Evolutionary conservation across 1,284 basidiomycete genomes (phyloP).

Genomic region (Irpex sp.): DNA sequence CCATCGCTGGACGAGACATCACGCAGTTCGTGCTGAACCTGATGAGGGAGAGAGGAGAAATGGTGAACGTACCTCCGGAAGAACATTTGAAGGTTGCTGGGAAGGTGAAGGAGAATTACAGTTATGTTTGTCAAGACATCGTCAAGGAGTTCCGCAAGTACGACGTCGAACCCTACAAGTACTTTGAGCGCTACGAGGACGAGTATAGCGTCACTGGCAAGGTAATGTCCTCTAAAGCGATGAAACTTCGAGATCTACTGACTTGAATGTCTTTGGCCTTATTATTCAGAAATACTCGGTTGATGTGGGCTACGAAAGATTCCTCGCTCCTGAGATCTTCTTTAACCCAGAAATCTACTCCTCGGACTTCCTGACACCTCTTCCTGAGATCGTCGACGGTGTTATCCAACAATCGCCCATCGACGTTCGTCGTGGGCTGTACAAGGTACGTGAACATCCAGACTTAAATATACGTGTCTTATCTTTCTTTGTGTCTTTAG

Average conservation of each 20-base stretch:
- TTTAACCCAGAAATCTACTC: slow-evolving; percentile 99
- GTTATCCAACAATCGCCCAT: slow-evolving; percentile 97
- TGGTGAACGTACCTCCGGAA: slow-evolving; percentile 88
- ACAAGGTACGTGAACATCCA: slow-evolving; percentile 63
- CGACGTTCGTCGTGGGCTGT: slow-evolving; percentile 89
- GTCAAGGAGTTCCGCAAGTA: slow-evolving; percentile 99
- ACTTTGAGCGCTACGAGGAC: slow-evolving; percentile 93
- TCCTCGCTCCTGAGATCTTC: slow-evolving; percentile 98
- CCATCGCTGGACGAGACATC: slow-evolving; percentile 97
- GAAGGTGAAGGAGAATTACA: slow-evolving; percentile 98
- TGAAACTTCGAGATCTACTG: background rate
- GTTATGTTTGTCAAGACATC: slow-evolving; percentile 99
- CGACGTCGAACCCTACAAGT: slow-evolving; percentile 94
- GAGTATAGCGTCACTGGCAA: slow-evolving; percentile 91
- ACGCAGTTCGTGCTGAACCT: slow-evolving; percentile 96
- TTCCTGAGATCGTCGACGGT: slow-evolving; percentile 94
- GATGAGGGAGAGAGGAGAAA: slow-evolving; percentile 94
- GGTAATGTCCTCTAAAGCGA: slow-evolving; percentile 32
- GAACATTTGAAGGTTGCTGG: slow-evolving; percentile 91
- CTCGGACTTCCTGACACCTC: slow-evolving; percentile 96
- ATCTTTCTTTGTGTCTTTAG: slow-evolving; percentile 30
- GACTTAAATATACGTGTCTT: background rate
- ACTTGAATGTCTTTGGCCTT: background rate
- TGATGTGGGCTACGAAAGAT: slow-evolving; percentile 98
- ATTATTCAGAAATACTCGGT: slow-evolving; percentile 75